A percentile compares a stretch with the other conserved stretches of the same genome.
phyloP scores from a whole-genome alignment of 306 rosid genomes.

The Prunus mume region DNA sequence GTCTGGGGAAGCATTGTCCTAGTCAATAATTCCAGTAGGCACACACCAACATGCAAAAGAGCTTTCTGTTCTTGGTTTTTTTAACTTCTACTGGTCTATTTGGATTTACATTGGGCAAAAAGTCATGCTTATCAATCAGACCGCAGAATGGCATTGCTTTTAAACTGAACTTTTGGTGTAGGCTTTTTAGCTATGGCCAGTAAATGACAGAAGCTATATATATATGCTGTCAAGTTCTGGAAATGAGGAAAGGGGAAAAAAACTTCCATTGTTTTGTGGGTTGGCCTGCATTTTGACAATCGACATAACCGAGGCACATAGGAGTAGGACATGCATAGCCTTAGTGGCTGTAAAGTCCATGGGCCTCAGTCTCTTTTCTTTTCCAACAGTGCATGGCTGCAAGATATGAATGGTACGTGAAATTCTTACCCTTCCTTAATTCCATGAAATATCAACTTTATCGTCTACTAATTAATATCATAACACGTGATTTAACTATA shows the following conservation, averaged over 20 bases:
- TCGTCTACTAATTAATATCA: too few species aligned
- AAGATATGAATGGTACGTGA: too few species aligned
- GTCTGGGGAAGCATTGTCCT: constrained; percentile 8
- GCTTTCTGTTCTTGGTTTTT: background rate
- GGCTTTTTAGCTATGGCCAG: constrained; percentile 13
- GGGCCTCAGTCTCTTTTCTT: too few species aligned
- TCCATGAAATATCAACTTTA: too few species aligned
- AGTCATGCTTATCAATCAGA: background rate
- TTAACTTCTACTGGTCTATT: background rate
- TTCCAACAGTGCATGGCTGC: too few species aligned
- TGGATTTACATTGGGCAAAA: background rate
- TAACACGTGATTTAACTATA: too few species aligned
- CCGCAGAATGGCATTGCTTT: background rate
- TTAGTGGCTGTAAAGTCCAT: too few species aligned
- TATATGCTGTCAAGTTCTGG: background rate
- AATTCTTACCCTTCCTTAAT: too few species aligned
- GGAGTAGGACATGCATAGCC: too few species aligned
- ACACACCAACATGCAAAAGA: background rate
- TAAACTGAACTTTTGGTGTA: background rate
- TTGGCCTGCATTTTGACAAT: background rate
- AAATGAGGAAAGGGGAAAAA: background rate
- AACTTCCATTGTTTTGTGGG: background rate
- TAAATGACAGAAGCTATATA: constrained; percentile 15
- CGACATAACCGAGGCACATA: too few species aligned
- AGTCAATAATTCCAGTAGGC: background rate